Evolutionary conservation across 306 rosid species (phyloP), one percentile per base, ranked within the genome.

Genomic region (Cyclanthera cordifolia): DNA sequence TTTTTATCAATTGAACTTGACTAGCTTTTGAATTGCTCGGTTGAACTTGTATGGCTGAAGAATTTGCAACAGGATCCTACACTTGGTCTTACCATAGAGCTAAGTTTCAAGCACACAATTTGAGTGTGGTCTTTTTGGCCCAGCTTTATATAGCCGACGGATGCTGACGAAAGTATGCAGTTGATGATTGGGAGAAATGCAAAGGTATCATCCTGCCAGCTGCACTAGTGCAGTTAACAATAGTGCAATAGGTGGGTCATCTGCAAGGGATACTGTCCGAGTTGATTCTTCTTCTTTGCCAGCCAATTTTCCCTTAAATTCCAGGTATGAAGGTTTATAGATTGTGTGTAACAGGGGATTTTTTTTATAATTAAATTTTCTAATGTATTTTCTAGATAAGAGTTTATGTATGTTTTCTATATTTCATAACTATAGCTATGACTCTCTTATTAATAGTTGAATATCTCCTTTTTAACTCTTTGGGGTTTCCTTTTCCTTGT

Each of bases 191-290:
- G 90, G 82, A 86, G 91, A 84, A 81, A 92, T 92, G 96, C 96
- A 89, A 71, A 84, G 92, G 95, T 81, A 85, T 89, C 96, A 82
- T 82, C 74, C 81, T 83, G 78, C 86, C 70, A 74, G 92, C 89
- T 84, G 92, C 92, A 76, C 90, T 84, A 76, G 96, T 92, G 95
- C 97, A 92, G 92, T 92, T 78, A 87, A 84, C 65, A 87, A 82
- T 85, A 82, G 76, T 80, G 76, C 84, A 55, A 74, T 85, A 73
- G 88, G 96, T 28, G 88, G 96, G 61, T 77, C 90, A 58, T 87
- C 97, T 16, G 79, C 84, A 53, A 83, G 95, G 89, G 96, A 92
- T 75, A 69, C 83, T 72, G 82, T 82, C 79, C 87, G 95, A 80
- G 81, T 90, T 74, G 97, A 92, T 76, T 87, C 95, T 25, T 69